These are phyloP conservation scores for Salix arbutifolia DNA, from an alignment of 345 rosid species.

Conservation along the genomic window DNA sequence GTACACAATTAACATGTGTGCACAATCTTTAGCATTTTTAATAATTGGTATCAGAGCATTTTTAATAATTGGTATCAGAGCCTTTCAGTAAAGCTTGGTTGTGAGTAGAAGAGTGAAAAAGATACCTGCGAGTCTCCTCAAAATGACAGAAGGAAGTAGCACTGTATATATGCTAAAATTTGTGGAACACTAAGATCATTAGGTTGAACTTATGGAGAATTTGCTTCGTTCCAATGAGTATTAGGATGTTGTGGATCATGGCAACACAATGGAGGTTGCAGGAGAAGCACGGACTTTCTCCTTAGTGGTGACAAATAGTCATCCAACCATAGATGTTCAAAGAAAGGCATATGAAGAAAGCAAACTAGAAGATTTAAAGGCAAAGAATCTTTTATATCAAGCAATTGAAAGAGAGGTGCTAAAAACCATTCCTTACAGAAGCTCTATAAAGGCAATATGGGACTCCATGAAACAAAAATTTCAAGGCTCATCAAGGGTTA, in stretches of 20 bases:
- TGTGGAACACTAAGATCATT: not conserved
- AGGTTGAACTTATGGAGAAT: conserved; percentile 18
- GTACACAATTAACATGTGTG: too few species aligned
- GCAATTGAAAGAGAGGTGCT: not conserved
- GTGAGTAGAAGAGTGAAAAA: not conserved
- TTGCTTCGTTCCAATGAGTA: not conserved
- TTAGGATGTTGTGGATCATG: not conserved
- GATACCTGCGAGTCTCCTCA: not conserved
- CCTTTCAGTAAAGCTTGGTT: rapidly evolving
- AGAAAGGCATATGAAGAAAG: not conserved
- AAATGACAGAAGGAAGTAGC: not conserved
- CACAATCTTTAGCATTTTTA: too few species aligned
- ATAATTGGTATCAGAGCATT: too few species aligned
- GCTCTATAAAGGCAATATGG: not conserved
- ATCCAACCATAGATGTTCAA: not conserved
- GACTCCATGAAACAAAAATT: conserved; percentile 5
- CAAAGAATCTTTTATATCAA: conserved; percentile 10
- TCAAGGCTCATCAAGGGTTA: conserved; percentile 1
- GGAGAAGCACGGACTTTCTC: not conserved
- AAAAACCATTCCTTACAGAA: not conserved
- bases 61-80: not conserved
- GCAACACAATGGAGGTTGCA: not conserved
- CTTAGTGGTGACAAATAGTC: not conserved
- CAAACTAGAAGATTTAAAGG: not conserved
- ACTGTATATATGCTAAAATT: not conserved